Evolutionary conservation across 2,329 filamentous ascomycete genomes (phyloP), one percentile per base, ranked within the genome.

Genomic region (Talaromyces atroroseus): DNA sequence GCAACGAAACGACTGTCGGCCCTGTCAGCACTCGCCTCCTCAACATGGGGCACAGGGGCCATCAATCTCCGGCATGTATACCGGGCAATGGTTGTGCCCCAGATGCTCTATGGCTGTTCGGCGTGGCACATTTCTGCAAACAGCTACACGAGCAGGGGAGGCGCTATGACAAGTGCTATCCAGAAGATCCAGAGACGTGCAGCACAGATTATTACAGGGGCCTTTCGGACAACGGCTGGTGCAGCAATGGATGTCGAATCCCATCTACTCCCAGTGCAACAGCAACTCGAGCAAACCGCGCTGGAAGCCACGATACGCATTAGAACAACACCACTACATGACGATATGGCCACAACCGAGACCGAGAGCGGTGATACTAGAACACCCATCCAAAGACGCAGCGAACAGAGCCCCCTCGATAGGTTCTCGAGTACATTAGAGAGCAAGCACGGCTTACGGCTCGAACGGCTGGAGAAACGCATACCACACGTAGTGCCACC

Each of bases 101-200:
- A 65, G 42, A 65, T 68, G 52, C 56, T 68, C 5, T 68, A 66
- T 40, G 61, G 60, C 2, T 68, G 59, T 54, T 68, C 62, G 16
- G 62, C 62, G 44, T 67, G 65, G 65, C 58, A 64, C 56, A 58
- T 10, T 23, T 23, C n/a, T 18, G 26, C 10, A 24, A 32, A 7
- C 10, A 32, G 14, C 11, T 5, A 14, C 23, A 57, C 23, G 14
- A 52, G 56, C 29, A 38, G 26, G 23, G 52, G 23, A 20, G 55
- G 21, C 10, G 59, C 34, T 20, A 49, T 40, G 56, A 23, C 23
- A 5, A 11, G 6, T 3, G 14, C 26, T 3, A 11, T 48, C 23
- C 14, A 5, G 2, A 20, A 6, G 49, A 62, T 66, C 29, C 62
- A 66, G 49, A 57, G 59, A 51, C 57, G 60, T 23, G 66, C 65